Evolutionary conservation across 495 filamentous ascomycete species (phyloP), one percentile per base, ranked within the genome.

Genomic region (Pseudevernia furfuracea): DNA sequence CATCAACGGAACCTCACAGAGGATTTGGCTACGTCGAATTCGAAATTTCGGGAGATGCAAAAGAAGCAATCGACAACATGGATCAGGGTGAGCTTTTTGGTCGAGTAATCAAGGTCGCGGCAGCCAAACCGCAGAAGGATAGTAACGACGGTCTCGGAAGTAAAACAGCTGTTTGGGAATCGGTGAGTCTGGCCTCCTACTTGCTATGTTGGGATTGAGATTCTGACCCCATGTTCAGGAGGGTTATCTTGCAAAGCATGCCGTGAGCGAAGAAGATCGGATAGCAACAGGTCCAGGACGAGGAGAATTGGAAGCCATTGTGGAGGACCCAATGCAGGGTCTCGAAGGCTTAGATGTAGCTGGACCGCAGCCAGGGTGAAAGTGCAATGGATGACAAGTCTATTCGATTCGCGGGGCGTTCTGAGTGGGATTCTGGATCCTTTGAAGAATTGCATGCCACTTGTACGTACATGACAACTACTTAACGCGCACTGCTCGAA

Each of bases 41-140:
- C 74, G 91, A 96, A 70, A 78, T 89, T 41, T 81, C 85, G 28
- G 85, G 85, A 61, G 94, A 99, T 76, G 92, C 92, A 57, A 87
- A 86, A 65, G 94, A 97, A 75, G 94, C 94, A 44, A 96, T 99
- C 72, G 91, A 97, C 80, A 99, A 99, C 75, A 97, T 97, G 95
- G 90, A 99, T 70, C 91, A 95, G 71, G 87, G 91, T 65, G 92
- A 96, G 78, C 81, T 99, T n/a, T 97, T 90, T 72, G 95, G 93
- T 3, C 82, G 89, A 38, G 89, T 94, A 4, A 87, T 99, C 74
- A 96, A 89, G 74, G 94, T 97, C 23, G 90, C 90, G 19, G 82
- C 86, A 43, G 94, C 95, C 36, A 99, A 96, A 76, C 86, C 92
- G 34, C 91, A 92, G 66, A 96, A 96, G 81, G 91, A 93, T 59